Conservation (phyloP, 2,329 filamentous ascomycete species). For the Fusarium udum region DNA sequence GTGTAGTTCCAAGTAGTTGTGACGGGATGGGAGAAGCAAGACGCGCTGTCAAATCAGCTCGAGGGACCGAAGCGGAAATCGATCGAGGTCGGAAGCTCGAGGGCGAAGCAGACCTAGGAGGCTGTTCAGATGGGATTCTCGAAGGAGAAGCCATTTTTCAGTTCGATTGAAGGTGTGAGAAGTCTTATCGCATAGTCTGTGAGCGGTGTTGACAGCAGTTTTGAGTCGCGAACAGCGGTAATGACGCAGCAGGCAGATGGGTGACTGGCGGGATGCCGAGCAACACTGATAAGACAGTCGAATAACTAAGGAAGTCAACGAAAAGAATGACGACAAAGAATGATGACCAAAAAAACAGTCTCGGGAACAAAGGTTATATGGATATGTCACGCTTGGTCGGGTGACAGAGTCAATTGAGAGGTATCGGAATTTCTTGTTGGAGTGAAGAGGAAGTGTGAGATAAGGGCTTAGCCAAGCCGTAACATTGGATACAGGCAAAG, state of each 20-base stretch:
- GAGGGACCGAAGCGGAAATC: constrained; percentile 62
- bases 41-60: constrained; percentile 68
- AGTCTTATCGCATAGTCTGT: constrained; percentile 43
- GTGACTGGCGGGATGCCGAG: constrained; percentile 4
- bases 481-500: neutral
- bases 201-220: constrained; percentile 10
- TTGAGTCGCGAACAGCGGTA: constrained; percentile 16
- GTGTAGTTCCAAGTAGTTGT: constrained; percentile 49
- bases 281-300: constrained; percentile 17
- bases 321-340: constrained; percentile 34
- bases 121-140: constrained; percentile 50
- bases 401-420: constrained; percentile 37
- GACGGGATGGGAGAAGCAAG: constrained; percentile 66
- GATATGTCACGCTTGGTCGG: constrained; percentile 22
- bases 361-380: constrained; percentile 20
- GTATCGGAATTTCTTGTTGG: constrained; percentile 18
- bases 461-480: constrained; percentile 31
- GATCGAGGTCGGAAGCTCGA: constrained; percentile 57
- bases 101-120: constrained; percentile 58
- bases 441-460: constrained; percentile 25
- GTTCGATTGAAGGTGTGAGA: constrained; percentile 16
- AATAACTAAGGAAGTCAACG: constrained; percentile 1
- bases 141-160: constrained; percentile 52
- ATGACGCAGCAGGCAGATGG: constrained; percentile 19
- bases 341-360: constrained; percentile 11